A percentile compares a stretch with the other conserved stretches of the same genome.
phyloP scores from a whole-genome alignment of 345 rosid species.

The Eucalyptus dawsonii region DNA sequence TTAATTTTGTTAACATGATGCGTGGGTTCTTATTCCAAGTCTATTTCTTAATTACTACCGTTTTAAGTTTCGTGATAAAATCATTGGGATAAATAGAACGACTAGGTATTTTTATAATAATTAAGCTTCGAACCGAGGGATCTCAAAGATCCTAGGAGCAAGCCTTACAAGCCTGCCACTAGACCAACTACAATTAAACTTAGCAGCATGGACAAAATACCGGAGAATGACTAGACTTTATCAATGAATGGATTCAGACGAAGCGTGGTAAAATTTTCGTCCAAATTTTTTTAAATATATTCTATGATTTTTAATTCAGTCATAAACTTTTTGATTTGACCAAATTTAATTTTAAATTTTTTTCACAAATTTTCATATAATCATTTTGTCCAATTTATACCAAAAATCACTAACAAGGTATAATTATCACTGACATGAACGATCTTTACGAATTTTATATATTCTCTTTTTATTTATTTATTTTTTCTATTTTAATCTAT shows the following conservation, averaged over 20 bases:
- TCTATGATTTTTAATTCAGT: fast-evolving
- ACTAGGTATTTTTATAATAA: background rate
- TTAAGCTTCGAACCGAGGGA: background rate
- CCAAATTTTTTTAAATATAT: background rate
- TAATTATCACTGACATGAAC: background rate
- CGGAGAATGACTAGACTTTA: background rate
- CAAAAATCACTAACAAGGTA: fast-evolving
- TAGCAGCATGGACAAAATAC: background rate
- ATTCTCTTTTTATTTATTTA: too few species aligned
- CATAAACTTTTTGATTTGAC: too few species aligned
- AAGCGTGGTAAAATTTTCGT: background rate
- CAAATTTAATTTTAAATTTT: fast-evolving
- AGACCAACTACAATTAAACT: background rate
- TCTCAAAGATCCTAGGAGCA: background rate
- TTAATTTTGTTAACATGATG: too few species aligned
- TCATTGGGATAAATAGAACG: background rate
- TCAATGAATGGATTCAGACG: background rate
- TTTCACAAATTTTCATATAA: background rate
- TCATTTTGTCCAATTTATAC: fast-evolving
- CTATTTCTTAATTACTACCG: background rate
- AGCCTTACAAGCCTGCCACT: background rate
- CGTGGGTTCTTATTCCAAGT: background rate
- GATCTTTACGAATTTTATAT: too few species aligned
- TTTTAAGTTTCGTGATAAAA: background rate
- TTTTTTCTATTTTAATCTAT: too few species aligned